Base-by-base conservation (phyloP, 2,329 filamentous ascomycete species). In the Diaporthe ilicicola region DNA sequence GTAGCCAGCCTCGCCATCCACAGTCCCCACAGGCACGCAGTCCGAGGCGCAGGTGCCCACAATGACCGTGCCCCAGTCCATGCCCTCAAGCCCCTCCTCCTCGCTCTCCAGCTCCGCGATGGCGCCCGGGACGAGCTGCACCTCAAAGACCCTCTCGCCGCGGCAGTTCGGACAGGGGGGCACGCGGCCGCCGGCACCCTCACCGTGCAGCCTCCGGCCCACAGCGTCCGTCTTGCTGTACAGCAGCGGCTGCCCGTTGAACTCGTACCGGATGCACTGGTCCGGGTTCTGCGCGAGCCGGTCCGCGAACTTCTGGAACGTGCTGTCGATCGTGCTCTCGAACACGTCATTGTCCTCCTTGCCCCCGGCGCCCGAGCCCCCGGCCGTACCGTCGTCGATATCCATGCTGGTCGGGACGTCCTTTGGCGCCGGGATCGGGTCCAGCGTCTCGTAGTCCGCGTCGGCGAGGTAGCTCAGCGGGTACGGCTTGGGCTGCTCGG, bases 21-120 rank as follows among this genome's bases (percentile, higher is more conserved):
- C 81, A 8, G 90, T 86, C 0, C 88, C 87, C 7, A 81, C 80
- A 19, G 90, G 89, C 76, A 87, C 85, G 79, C 96, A 98, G 80
- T 98, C 94, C 78, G 83, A 89, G 74, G 88, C 89, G 80, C 96
- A 99, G 9, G 97, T 94, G 0, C 90, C 94, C 46, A 98, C 85
- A 70, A 99, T 90, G 10, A 99, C 88, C 0, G 94, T 98, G 0
- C 95, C 95, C 96, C 96, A 99, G 77, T 99, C 96, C 96, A 99
- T 99, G 0, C 95, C 96, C 84, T 97, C 87, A 24, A 92, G 77
- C 51, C 95, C 93, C 2, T 88, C 91, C 84, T 98, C 96, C 67
- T 98, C 84, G 84, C 97, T 93, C 37, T 73, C 71, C 42, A 73
- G 44, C 71, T 73, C 71, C 7, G 90, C 90, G 76, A 99, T 99